Evolutionary conservation across 768 basidiomycete genomes (phyloP).

Genomic region (Saitozyma podzolica): DNA sequence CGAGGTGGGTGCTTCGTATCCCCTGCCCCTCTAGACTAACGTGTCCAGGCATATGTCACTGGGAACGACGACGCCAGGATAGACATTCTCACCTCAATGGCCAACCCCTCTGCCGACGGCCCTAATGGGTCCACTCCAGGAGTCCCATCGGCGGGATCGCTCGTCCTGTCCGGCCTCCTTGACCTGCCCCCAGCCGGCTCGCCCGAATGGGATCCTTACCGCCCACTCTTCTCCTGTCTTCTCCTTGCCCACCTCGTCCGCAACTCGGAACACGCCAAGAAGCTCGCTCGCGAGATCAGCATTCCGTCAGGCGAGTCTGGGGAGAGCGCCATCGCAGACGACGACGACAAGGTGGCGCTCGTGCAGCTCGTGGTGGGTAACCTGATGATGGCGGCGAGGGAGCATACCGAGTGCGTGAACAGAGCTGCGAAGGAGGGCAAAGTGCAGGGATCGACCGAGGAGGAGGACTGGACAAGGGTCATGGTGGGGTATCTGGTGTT

Average conservation of each 20-base stretch:
- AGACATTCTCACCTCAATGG: slow-evolving; percentile 50
- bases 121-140: slow-evolving; percentile 21
- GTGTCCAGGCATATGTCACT: slow-evolving; percentile 48
- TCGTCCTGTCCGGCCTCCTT: slow-evolving; percentile 54
- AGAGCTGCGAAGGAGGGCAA: slow-evolving; percentile 62
- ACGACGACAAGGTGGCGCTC: slow-evolving; percentile 63
- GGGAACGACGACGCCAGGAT: slow-evolving; percentile 54
- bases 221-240: slow-evolving; percentile 51
- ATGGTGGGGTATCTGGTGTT: slow-evolving; percentile 81
- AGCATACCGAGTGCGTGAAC: slow-evolving; percentile 54
- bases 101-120: slow-evolving; percentile 19
- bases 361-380: slow-evolving; percentile 87
- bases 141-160: slow-evolving; percentile 48
- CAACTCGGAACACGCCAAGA: slow-evolving; percentile 57
- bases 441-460: slow-evolving; percentile 59
- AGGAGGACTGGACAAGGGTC: slow-evolving; percentile 85
- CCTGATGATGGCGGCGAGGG: slow-evolving; percentile 79
- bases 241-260: slow-evolving; percentile 51
- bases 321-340: slow-evolving; percentile 48
- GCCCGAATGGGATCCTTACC: slow-evolving; percentile 48
- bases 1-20: slow-evolving; percentile 61
- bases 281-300: slow-evolving; percentile 53
- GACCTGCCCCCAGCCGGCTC: slow-evolving; percentile 41
- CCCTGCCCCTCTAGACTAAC: slow-evolving; percentile 5
- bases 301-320: slow-evolving; percentile 42